Evolutionary conservation across 1,139 yeast species (phyloP).

Genomic region (Kodamaea fungicola): DNA sequence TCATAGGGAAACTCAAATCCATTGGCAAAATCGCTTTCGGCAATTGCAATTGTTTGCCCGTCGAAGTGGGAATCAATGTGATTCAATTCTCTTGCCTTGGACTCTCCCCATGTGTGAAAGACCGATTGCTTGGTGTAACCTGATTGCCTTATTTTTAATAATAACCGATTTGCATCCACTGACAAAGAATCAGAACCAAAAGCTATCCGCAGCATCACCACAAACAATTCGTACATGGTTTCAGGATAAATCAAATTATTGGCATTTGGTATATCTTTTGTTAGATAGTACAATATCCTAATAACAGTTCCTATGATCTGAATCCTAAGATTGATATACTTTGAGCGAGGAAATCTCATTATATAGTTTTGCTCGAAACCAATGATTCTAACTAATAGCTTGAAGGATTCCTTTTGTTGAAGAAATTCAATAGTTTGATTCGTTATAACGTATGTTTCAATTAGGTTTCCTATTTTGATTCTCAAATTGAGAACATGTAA

Average conservation of each 20-base stretch:
- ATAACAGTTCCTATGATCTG: conserved; percentile 40
- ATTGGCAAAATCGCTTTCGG: conserved; percentile 45
- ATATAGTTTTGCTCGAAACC: conserved; percentile 52
- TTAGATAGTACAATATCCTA: conserved; percentile 30
- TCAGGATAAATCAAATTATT: conserved; percentile 38
- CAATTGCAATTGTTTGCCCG: conserved; percentile 22
- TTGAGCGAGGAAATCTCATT: conserved; percentile 46
- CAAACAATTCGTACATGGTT: conserved; percentile 46
- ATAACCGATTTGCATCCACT: conserved; percentile 31
- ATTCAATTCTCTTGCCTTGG: conserved; percentile 36
- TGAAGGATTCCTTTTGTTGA: conserved; percentile 36
- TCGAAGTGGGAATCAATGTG: conserved; percentile 24
- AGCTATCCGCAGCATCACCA: conserved; percentile 55
- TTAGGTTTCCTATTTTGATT: conserved; percentile 37
- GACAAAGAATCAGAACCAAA: conserved; percentile 46
- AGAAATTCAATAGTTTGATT: conserved; percentile 29
- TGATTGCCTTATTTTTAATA: conserved; percentile 25
- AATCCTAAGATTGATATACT: conserved; percentile 36
- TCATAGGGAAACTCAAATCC: conserved; percentile 65
- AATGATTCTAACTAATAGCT: conserved; percentile 42
- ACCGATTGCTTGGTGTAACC: conserved; percentile 22
- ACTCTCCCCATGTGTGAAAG: conserved; percentile 43
- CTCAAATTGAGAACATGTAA: conserved; percentile 38
- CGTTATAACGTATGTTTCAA: conserved; percentile 41
- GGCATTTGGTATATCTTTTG: conserved; percentile 24